Conservation (phyloP, 805 yeast species). For the Starmerella apicola region DNA sequence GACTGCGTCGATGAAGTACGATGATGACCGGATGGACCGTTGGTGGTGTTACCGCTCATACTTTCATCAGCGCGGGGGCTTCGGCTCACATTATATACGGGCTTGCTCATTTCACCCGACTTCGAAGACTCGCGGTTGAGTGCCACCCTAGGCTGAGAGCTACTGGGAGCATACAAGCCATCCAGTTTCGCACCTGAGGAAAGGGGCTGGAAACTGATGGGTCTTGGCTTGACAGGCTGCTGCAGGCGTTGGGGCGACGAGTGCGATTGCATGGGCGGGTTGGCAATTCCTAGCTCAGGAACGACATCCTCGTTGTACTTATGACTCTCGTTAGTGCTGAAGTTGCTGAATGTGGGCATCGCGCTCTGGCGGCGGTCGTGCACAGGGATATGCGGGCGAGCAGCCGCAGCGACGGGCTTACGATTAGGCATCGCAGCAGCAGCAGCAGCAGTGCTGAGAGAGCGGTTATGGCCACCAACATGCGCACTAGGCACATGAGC, state of each 20-base stretch:
- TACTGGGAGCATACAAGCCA: slow-evolving; percentile 19
- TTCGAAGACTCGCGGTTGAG: slow-evolving; percentile 25
- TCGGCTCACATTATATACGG: slow-evolving; percentile 5
- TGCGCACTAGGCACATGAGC: too few species aligned
- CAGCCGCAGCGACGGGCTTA: background rate
- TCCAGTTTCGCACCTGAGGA: slow-evolving; percentile 8
- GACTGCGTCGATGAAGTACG: background rate
- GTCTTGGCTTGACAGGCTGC: slow-evolving; percentile 26
- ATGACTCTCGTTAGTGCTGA: slow-evolving; percentile 4
- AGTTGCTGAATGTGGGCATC: background rate
- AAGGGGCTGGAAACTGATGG: slow-evolving; percentile 30
- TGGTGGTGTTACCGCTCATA: background rate
- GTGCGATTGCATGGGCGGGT: too few species aligned
- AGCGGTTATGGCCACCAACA: background rate
- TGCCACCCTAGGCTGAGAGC: slow-evolving; percentile 27
- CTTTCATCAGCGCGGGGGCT: background rate
- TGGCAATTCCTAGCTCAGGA: slow-evolving; percentile 20
- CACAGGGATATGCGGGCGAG: background rate
- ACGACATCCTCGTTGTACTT: slow-evolving; percentile 20
- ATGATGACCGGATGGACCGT: background rate
- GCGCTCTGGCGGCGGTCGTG: slow-evolving; percentile 4
- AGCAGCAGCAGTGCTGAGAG: slow-evolving; percentile 3
- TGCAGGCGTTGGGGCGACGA: slow-evolving; percentile 9
- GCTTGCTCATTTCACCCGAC: slow-evolving; percentile 28
- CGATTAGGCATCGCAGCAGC: slow-evolving; percentile 5